These are phyloP conservation scores for Ophiostoma ulmi DNA, from an alignment of 2,329 filamentous ascomycete species.

Conservation along the genomic window DNA sequence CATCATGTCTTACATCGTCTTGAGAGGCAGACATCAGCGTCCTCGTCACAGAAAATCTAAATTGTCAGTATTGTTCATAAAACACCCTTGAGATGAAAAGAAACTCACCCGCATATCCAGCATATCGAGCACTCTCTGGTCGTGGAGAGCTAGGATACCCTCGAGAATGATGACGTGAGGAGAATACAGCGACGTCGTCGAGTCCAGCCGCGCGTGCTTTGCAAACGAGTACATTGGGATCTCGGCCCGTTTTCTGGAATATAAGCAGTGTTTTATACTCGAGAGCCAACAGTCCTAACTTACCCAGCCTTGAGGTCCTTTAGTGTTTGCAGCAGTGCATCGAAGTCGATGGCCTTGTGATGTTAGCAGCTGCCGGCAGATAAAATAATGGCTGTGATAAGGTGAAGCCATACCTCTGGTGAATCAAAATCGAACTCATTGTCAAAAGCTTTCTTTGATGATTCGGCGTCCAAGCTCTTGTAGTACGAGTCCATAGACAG, in stretches of 20 bases:
- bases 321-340: slow-evolving; percentile 73
- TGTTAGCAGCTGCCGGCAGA: neutral
- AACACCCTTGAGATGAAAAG: neutral
- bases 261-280: slow-evolving; percentile 10
- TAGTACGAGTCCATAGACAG: slow-evolving; percentile 99
- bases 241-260: slow-evolving; percentile 69
- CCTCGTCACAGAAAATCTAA: slow-evolving; percentile 91
- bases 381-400: neutral
- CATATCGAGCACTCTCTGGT: slow-evolving; percentile 75
- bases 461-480: slow-evolving; percentile 74
- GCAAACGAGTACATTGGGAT: slow-evolving; percentile 94
- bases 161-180: slow-evolving; percentile 93
- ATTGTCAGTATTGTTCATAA: neutral
- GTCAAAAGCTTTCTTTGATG: slow-evolving; percentile 72
- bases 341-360: slow-evolving; percentile 76
- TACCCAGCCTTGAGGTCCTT: slow-evolving; percentile 89
- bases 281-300: slow-evolving; percentile 30
- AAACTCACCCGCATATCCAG: slow-evolving; percentile 75
- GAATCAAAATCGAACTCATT: slow-evolving; percentile 97
- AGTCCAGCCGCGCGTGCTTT: slow-evolving; percentile 72
- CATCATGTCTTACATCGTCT: slow-evolving; percentile 61
- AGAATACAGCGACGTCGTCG: slow-evolving; percentile 88
- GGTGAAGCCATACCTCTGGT: slow-evolving; percentile 48
- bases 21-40: slow-evolving; percentile 88
- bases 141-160: slow-evolving; percentile 92